Evolutionary conservation across 176 grass and related monocot species (phyloP), one percentile per base, ranked within the genome.

Genomic region (Olyra latifolia): DNA sequence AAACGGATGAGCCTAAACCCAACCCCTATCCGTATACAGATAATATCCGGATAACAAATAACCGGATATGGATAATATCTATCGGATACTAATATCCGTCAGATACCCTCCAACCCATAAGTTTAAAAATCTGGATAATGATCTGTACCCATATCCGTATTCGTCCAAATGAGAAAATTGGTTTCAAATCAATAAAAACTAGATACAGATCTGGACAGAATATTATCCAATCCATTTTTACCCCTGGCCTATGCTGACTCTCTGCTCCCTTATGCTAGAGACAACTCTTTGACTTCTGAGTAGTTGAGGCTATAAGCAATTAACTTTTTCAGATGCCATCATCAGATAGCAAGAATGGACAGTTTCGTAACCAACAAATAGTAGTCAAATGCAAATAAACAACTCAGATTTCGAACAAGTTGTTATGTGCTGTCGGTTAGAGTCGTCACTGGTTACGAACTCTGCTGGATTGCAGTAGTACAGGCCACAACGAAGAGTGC

Each of bases 311-410:
- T 69, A 23, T 58, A 23, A 45, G 45, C 38, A 46, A 35, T 71
- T 83, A 57, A 87, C 73, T 57, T 82, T 19, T 55, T 71, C 32
- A 72, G 65, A 71, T 71, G 66, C 20, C 13, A n/a, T 27, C 72
- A 44, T 46, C 72, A 77, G 19, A 71, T 6, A 52, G 8, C 41
- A 50, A 58, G 41, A 62, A 41, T 72, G 30, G 13, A 32, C 27
- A 62, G 0, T 38, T 54, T 27, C 65, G 24, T 15, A 54, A 46
- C 23, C 16, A 81, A 62, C 16, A 81, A 62, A 48, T 35, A 69
- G 44, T 24, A 19, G 55, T 76, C 85, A 77, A 77, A 82, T 49
- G 60, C 57, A 62, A 70, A 62, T 70, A 76, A 71, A 59, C 10
- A 20, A 82, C 39, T 11, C 38, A 27, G n/a, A 38, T 10, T 80